Conservation (phyloP, 306 rosid genomes). For the Lotus japonicus region DNA sequence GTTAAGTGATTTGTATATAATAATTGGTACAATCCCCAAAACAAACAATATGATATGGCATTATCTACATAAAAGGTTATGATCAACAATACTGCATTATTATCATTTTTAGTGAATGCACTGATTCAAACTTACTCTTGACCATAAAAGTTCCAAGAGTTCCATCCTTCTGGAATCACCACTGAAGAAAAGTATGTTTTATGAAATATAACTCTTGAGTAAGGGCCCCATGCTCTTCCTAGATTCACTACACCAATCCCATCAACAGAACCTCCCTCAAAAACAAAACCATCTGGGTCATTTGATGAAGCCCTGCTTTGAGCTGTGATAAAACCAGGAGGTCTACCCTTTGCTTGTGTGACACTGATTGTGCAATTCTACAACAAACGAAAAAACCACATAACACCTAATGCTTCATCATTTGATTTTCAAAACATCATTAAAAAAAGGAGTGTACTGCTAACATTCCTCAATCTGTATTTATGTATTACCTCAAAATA, state of each 20-base stretch:
- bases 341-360: not conserved
- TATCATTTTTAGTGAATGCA: not conserved
- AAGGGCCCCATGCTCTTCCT: constrained; percentile 14
- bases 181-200: not conserved
- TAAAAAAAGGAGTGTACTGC: too few species aligned
- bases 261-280: not conserved
- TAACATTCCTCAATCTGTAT: too few species aligned
- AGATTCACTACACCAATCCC: not conserved
- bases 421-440: not conserved
- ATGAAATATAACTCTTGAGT: constrained; percentile 12
- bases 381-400: not conserved
- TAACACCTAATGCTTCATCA: not conserved
- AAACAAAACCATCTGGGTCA: constrained; percentile 33
- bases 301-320: not conserved
- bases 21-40: too few species aligned
- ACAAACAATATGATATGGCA: too few species aligned
- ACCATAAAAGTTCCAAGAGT: not conserved
- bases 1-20: too few species aligned
- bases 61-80: not conserved
- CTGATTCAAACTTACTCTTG: not conserved
- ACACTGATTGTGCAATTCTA: constrained; percentile 25
- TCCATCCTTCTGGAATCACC: not conserved
- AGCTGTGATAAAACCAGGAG: constrained; percentile 34
- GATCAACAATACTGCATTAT: too few species aligned
- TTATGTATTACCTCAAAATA: constrained; percentile 16